Evolutionary conservation across 352 stramenopile species (phyloP).

Genomic region (Phytophthora foliorum): DNA sequence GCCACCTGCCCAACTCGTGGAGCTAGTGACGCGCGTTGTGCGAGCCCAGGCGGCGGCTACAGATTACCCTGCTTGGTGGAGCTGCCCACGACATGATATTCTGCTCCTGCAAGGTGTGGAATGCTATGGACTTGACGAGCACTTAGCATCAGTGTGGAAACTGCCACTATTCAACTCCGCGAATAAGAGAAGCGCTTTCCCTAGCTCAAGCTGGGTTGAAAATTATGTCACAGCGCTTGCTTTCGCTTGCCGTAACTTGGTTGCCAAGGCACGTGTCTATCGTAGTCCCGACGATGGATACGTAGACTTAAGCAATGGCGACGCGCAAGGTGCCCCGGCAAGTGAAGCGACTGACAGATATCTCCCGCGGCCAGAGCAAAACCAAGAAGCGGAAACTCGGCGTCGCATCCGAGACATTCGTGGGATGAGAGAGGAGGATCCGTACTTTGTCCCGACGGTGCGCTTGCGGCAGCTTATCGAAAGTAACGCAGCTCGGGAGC

Average conservation of each 20-base stretch:
- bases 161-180: slow-evolving; percentile 63
- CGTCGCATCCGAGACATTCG: slow-evolving; percentile 72
- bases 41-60: slow-evolving; percentile 34
- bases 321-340: slow-evolving; percentile 1
- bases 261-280: slow-evolving; percentile 37
- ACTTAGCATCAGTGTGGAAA: slow-evolving; percentile 74
- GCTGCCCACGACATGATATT: slow-evolving; percentile 78
- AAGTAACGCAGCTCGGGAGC: slow-evolving; percentile 33
- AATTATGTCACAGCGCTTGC: slow-evolving; percentile 70
- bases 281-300: slow-evolving; percentile 17
- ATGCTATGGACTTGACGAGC: slow-evolving; percentile 83
- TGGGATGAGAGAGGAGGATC: slow-evolving; percentile 76
- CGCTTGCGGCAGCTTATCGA: slow-evolving; percentile 59
- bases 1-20: slow-evolving; percentile 65
- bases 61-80: slow-evolving; percentile 81
- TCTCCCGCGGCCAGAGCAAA: neutral
- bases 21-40: slow-evolving; percentile 66
- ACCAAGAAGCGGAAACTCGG: slow-evolving; percentile 36
- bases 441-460: slow-evolving; percentile 47
- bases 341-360: slow-evolving; percentile 3
- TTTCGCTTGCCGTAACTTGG: slow-evolving; percentile 43
- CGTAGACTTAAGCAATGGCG: slow-evolving; percentile 14
- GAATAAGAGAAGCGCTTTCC: slow-evolving; percentile 55
- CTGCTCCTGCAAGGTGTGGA: slow-evolving; percentile 86
- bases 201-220: slow-evolving; percentile 79